Evolutionary conservation across 2,329 filamentous ascomycete genomes (phyloP).

Genomic region (Knoxdaviesia proteae): DNA sequence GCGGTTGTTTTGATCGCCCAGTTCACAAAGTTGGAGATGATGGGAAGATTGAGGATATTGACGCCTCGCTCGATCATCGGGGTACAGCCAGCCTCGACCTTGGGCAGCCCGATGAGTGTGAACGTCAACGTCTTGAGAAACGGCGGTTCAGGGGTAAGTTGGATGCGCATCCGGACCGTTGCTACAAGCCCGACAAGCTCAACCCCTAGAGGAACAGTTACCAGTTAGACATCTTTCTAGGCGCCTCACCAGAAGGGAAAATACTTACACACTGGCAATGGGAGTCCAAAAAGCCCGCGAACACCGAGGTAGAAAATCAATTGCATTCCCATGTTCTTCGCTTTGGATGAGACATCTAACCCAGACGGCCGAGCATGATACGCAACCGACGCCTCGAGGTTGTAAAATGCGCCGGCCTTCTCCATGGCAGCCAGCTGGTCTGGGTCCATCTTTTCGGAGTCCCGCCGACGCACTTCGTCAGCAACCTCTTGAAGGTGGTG

Average conservation of each 20-base stretch:
- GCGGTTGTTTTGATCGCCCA: slow-evolving; percentile 77
- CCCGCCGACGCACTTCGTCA: slow-evolving; percentile 56
- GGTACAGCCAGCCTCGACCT: slow-evolving; percentile 72
- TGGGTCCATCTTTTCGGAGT: slow-evolving; percentile 62
- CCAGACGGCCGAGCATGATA: slow-evolving; percentile 70
- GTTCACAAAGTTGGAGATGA: slow-evolving; percentile 94
- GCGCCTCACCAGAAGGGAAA: not conserved
- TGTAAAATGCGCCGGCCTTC: slow-evolving; percentile 82
- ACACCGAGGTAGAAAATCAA: slow-evolving; percentile 84
- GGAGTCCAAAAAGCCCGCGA: slow-evolving; percentile 73
- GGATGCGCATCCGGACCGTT: slow-evolving; percentile 62
- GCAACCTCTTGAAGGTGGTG: slow-evolving; percentile 64
- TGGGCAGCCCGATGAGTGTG: slow-evolving; percentile 83
- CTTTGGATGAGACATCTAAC: slow-evolving; percentile 53
- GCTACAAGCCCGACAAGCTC: slow-evolving; percentile 82
- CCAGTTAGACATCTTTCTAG: not conserved
- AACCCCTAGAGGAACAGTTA: slow-evolving; percentile 26
- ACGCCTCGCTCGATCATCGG: slow-evolving; percentile 83
- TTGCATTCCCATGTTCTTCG: slow-evolving; percentile 93
- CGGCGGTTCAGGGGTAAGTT: slow-evolving; percentile 75
- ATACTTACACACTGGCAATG: slow-evolving; percentile 50
- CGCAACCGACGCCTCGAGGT: slow-evolving; percentile 73
- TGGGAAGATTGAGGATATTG: slow-evolving; percentile 74
- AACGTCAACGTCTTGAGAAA: slow-evolving; percentile 85
- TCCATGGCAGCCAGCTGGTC: slow-evolving; percentile 77